These are phyloP conservation scores for Lentinula lateritia DNA, from an alignment of 768 basidiomycete genomes.

Conservation along the genomic window DNA sequence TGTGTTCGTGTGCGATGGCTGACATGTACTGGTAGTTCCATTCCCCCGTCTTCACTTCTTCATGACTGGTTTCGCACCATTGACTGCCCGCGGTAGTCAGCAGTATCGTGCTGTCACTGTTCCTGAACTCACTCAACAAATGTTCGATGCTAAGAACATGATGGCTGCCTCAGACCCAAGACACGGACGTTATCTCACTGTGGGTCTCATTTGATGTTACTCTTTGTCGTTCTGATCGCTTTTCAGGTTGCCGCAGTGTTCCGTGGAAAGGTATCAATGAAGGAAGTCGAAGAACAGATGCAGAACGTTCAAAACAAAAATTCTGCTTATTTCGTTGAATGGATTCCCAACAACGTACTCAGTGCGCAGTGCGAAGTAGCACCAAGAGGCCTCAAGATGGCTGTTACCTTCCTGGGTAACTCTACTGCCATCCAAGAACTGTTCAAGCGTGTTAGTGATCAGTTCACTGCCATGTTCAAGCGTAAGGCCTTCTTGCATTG, in stretches of 20 bases:
- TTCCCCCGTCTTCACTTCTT: constrained; percentile 99
- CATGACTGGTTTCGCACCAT: constrained; percentile 93
- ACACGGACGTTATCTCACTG: constrained; percentile 96
- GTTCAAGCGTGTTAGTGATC: constrained; percentile 97
- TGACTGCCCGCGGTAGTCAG: constrained; percentile 91
- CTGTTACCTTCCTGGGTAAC: constrained; percentile 96
- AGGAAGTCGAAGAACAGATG: constrained; percentile 99
- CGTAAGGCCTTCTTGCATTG: constrained; percentile 98
- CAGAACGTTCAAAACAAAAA: constrained; percentile 97
- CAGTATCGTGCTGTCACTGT: constrained; percentile 97
- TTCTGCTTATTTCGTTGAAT: constrained; percentile 97
- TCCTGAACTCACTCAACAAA: constrained; percentile 96
- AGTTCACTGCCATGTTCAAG: constrained; percentile 99
- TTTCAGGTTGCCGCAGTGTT: constrained; percentile 84
- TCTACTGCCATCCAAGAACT: constrained; percentile 96
- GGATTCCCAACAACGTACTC: constrained; percentile 99
- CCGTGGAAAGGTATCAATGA: constrained; percentile 99
- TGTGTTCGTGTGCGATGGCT: not conserved
- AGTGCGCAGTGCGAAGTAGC: constrained; percentile 98
- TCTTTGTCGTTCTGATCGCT: not conserved
- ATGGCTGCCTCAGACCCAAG: constrained; percentile 98
- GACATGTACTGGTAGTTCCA: constrained; percentile 52
- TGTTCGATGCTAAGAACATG: constrained; percentile 99
- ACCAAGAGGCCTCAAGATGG: constrained; percentile 93
- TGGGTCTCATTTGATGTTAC: constrained; percentile 23